Base-by-base conservation (phyloP, 2,329 filamentous ascomycete genomes). In the Botryosphaeria dothidea region DNA sequence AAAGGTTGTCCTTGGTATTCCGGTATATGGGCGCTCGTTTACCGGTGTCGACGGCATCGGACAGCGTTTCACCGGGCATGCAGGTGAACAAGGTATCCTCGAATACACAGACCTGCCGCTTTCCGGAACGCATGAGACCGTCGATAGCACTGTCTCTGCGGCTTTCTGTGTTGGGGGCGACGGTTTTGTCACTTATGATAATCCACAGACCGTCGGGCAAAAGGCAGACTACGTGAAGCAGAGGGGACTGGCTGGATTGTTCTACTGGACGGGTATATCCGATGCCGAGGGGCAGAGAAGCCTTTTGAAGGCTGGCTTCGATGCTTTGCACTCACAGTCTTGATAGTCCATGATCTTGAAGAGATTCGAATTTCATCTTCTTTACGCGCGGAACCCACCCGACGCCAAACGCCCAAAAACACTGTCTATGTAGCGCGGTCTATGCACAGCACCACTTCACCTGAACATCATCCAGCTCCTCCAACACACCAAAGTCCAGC, bases 111-210 rank as follows among this genome's bases (percentile, higher is more conserved):
- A 90, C 62, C 81, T 95, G 8, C 91, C 92, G 2, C 75, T 82
- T 13, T 79, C 81, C 0, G 83, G 81, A 0, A 83, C 89, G 25
- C 84, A 85, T 70, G 91, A 94, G 74, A 79, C 84, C 51, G 82
- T 92, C 76, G 86, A 85, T 69, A 80, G 85, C 21, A 79, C 86
- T 31, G 87, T 88, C 11, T 90, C 90, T 21, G 91, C 91, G 56
- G n/a, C 8, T 17, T 60, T 38, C 23, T 13, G 17, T 23, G 90
- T 85, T 1, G 90, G 85, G 1, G 90, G 92, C 70, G 90, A 89
- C 3, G 91, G 90, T 0, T 93, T 92, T 69, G 86, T 94, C 45
- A 89, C 86, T 1, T 95, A 94, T 74, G 92, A 95, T 76, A 92
- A 90, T 68, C 87, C 89, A 3, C 85, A 88, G 49, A 93, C 91